These are phyloP conservation scores for Dovyalis caffra DNA, from an alignment of 345 rosid genomes.

Conservation along the genomic window DNA sequence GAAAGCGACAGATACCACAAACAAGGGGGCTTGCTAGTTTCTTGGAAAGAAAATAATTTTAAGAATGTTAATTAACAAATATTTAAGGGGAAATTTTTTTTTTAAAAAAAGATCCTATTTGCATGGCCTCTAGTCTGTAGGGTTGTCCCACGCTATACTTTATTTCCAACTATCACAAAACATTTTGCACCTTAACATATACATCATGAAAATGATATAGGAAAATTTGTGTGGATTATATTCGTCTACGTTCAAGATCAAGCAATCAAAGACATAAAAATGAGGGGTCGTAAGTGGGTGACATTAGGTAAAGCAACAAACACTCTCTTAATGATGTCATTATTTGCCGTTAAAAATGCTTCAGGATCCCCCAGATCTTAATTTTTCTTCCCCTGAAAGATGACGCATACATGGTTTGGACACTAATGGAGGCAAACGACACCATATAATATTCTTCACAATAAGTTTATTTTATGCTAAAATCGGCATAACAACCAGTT, in stretches of 20 bases:
- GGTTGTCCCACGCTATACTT: neutral
- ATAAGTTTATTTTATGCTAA: neutral
- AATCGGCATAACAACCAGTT: neutral
- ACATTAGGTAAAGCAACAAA: neutral
- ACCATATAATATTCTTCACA: neutral
- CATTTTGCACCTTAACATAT: neutral
- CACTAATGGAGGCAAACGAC: neutral
- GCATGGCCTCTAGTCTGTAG: neutral
- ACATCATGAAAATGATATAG: neutral
- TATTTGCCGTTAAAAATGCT: neutral
- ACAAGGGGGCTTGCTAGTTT: neutral
- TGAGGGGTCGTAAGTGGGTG: neutral
- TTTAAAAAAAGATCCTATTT: too few relatives aligned
- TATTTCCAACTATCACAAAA: neutral
- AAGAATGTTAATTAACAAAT: neutral
- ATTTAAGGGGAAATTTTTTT: too few relatives aligned
- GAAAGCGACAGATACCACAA: neutral
- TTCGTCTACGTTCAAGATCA: neutral
- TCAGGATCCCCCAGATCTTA: neutral
- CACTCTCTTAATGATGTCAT: neutral
- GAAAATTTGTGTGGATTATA: neutral
- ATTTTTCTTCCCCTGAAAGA: too few relatives aligned
- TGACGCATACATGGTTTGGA: neutral
- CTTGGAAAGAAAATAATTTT: neutral
- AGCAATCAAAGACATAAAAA: neutral